Conservation (phyloP, 2,329 filamentous ascomycete species). For the Endothia cerciana region DNA sequence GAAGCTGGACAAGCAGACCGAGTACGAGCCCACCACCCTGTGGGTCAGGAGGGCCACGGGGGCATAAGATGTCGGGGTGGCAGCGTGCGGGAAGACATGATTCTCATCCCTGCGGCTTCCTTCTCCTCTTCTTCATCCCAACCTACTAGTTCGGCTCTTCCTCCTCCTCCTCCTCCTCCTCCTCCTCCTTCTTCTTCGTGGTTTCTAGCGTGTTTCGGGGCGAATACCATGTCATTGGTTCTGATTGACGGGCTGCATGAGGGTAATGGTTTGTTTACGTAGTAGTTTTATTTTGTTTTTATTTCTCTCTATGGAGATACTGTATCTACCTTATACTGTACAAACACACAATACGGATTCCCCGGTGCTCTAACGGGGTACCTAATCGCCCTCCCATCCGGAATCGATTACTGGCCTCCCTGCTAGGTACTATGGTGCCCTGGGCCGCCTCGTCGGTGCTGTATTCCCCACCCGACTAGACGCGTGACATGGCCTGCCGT, state of each 20-base stretch:
- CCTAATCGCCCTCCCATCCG: background rate
- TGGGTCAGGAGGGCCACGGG: constrained; percentile 81
- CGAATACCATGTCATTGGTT: background rate
- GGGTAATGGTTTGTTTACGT: too few relatives aligned
- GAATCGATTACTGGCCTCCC: background rate
- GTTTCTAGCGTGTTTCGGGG: background rate
- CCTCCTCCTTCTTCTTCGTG: background rate
- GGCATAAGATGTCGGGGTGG: background rate
- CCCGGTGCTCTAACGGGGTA: background rate
- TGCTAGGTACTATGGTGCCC: too few relatives aligned
- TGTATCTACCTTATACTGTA: background rate
- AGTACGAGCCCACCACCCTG: constrained; percentile 68
- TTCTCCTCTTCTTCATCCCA: background rate
- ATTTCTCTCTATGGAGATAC: background rate
- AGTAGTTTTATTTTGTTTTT: too few relatives aligned
- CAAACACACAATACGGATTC: background rate
- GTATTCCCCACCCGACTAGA: background rate
- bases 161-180: background rate
- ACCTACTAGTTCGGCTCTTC: background rate
- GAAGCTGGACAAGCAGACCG: constrained; percentile 68
- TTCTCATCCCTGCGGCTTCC: background rate
- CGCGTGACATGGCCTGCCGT: background rate
- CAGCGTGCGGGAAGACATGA: too few relatives aligned
- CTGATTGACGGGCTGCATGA: background rate
- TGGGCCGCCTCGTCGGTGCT: background rate